Conservation (phyloP, 2,329 filamentous ascomycete genomes). For the Fusarium metavorans region DNA sequence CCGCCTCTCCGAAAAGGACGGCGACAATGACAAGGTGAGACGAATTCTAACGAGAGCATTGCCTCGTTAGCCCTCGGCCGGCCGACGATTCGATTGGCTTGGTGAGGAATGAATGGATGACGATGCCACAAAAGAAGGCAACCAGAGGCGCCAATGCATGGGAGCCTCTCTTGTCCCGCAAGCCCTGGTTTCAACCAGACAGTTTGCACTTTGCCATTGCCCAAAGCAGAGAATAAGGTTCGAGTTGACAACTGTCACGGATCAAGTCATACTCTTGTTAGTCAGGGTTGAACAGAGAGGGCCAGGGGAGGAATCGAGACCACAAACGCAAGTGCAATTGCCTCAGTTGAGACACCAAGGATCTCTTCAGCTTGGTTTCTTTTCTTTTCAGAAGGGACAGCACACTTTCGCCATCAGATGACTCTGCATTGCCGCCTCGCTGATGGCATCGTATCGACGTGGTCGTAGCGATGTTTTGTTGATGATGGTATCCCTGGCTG, state of each 20-base stretch:
- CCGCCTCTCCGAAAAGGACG: slow-evolving; percentile 13
- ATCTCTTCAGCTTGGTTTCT: slow-evolving; percentile 6
- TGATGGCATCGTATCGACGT: neutral
- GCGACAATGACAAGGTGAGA: slow-evolving; percentile 3
- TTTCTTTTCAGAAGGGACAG: slow-evolving; percentile 2
- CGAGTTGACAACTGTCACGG: neutral
- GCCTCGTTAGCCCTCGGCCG: slow-evolving; percentile 7
- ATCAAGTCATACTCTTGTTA: slow-evolving; percentile 28
- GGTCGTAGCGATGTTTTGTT: neutral
- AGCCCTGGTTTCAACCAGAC: slow-evolving; percentile 22
- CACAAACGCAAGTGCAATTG: slow-evolving; percentile 17
- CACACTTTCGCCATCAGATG: slow-evolving; percentile 14
- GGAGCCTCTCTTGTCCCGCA: slow-evolving; percentile 9
- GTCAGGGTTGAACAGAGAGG: slow-evolving; percentile 10
- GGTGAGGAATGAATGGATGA: neutral
- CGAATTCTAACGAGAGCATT: slow-evolving; percentile 5
- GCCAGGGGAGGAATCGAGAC: slow-evolving; percentile 6
- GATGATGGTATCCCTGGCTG: neutral
- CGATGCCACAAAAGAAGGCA: slow-evolving; percentile 19
- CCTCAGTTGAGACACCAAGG: slow-evolving; percentile 13
- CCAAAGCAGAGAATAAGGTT: neutral
- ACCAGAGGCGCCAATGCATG: slow-evolving; percentile 13
- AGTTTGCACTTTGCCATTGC: neutral
- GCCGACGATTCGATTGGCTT: slow-evolving; percentile 2
- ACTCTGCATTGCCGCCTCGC: slow-evolving; percentile 13